These are phyloP conservation scores for Dentiscutata heterogama DNA, from an alignment of 371 early-diverging fungal genomes.

Conservation along the genomic window DNA sequence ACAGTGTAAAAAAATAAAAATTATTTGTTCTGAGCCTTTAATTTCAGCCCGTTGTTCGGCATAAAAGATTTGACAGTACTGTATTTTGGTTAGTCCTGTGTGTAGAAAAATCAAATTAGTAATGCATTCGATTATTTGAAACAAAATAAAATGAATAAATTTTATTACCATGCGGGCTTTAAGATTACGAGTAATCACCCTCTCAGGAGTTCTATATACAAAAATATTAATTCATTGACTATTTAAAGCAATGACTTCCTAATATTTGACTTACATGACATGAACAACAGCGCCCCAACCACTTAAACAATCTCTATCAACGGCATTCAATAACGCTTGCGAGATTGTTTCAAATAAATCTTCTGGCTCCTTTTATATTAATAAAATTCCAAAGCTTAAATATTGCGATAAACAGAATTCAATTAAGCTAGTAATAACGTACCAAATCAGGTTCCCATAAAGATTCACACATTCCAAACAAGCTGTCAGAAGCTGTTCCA, in stretches of 20 bases:
- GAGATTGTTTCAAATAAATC: conserved; percentile 98
- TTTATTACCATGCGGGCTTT: conserved; percentile 85
- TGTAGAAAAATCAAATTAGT: too few species aligned
- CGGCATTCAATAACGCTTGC: conserved; percentile 97
- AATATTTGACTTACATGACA: conserved; percentile 75
- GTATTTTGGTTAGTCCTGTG: too few species aligned
- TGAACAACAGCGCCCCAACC: conserved; percentile 99
- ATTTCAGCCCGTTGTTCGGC: too few species aligned
- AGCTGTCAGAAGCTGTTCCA: conserved; percentile 93
- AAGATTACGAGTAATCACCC: conserved; percentile 87
- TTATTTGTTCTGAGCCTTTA: too few species aligned
- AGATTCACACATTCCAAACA: conserved; percentile 99
- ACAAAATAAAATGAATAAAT: not conserved
- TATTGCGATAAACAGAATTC: not conserved
- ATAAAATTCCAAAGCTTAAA: not conserved
- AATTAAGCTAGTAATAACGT: conserved; percentile 48
- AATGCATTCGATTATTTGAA: not conserved
- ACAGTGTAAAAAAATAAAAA: too few species aligned
- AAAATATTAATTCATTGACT: not conserved
- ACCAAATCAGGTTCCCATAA: conserved; percentile 98
- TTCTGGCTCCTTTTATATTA: conserved; percentile 85
- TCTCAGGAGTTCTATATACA: conserved; percentile 78
- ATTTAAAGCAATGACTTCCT: not conserved
- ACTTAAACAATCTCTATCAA: conserved; percentile 97
- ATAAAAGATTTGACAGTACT: too few species aligned